Evolutionary conservation across 1,139 yeast species (phyloP).

Genomic region (Kurtzmaniella quercitrusa): DNA sequence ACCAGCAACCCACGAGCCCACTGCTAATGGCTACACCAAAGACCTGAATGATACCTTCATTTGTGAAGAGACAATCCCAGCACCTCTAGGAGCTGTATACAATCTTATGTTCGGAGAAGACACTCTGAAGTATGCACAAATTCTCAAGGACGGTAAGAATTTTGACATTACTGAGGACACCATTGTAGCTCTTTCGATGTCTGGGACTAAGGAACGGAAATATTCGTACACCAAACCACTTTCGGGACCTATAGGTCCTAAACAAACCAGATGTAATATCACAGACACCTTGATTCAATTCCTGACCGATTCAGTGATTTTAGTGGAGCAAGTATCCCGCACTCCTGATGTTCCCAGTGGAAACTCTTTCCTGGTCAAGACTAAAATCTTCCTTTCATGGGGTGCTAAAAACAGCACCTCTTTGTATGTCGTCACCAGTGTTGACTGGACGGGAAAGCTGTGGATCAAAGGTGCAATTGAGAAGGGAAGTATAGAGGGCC

Average conservation of each 20-base stretch:
- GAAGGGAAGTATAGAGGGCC: slow-evolving; percentile 90
- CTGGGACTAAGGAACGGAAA: slow-evolving; percentile 40
- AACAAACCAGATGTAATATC: slow-evolving; percentile 80
- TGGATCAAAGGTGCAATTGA: slow-evolving; percentile 92
- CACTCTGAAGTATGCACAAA: slow-evolving; percentile 48
- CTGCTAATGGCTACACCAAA: slow-evolving; percentile 40
- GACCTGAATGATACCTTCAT: slow-evolving; percentile 61
- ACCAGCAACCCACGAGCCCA: slow-evolving; percentile 35
- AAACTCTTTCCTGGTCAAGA: slow-evolving; percentile 67
- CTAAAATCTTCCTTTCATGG: slow-evolving; percentile 73
- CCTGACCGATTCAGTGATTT: slow-evolving; percentile 54
- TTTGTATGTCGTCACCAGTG: slow-evolving; percentile 56
- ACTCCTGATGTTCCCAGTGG: slow-evolving; percentile 98
- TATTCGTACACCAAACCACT: slow-evolving; percentile 80
- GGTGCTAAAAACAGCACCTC: slow-evolving; percentile 65
- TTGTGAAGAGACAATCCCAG: slow-evolving; percentile 55
- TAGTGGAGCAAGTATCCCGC: slow-evolving; percentile 62
- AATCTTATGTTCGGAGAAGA: slow-evolving; percentile 72
- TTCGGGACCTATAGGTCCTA: slow-evolving; percentile 85
- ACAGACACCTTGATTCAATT: slow-evolving; percentile 65
- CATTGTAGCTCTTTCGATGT: slow-evolving; percentile 38
- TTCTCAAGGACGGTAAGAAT: slow-evolving; percentile 68
- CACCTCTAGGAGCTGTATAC: slow-evolving; percentile 80
- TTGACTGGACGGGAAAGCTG: slow-evolving; percentile 91
- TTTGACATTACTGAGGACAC: slow-evolving; percentile 52